A percentile compares a stretch with the other conserved stretches of the same genome.
Evolutionary conservation across 768 basidiomycete species (phyloP).

Genomic region (Sporobolomyces roseus): DNA sequence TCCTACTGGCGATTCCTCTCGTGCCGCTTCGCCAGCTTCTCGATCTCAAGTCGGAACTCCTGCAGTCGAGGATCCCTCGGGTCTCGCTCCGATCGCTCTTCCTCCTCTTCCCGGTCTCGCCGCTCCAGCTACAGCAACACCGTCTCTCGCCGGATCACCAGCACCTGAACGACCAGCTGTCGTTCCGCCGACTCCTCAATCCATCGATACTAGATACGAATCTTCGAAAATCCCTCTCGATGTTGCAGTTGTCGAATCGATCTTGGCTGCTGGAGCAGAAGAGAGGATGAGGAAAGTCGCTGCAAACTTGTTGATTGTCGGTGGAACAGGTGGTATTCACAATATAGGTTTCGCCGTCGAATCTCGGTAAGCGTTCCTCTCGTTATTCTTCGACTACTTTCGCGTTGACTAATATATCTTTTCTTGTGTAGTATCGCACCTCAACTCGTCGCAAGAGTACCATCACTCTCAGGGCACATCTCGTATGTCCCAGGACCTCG

Average conservation of each 20-base stretch:
- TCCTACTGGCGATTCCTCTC: neutral
- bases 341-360: slow-evolving; percentile 82
- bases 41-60: too few relatives aligned
- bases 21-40: too few relatives aligned
- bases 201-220: slow-evolving; percentile 68
- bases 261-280: slow-evolving; percentile 78
- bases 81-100: neutral
- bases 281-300: slow-evolving; percentile 86
- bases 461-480: slow-evolving; percentile 55
- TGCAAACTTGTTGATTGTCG: slow-evolving; percentile 79
- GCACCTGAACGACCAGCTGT: slow-evolving; percentile 14
- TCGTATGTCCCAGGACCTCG: slow-evolving; percentile 91
- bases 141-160: slow-evolving; percentile 9
- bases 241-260: slow-evolving; percentile 86
- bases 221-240: slow-evolving; percentile 86
- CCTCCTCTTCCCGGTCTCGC: slow-evolving; percentile 1
- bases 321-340: slow-evolving; percentile 73
- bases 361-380: slow-evolving; percentile 61
- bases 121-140: too few relatives aligned
- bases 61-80: neutral
- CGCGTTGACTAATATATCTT: neutral
- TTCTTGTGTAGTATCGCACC: slow-evolving; percentile 58
- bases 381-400: slow-evolving; percentile 8
- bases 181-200: slow-evolving; percentile 1
- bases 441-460: slow-evolving; percentile 60